These are phyloP conservation scores for Astrocystis sublimbata DNA, from an alignment of 495 filamentous ascomycete genomes.

Conservation along the genomic window DNA sequence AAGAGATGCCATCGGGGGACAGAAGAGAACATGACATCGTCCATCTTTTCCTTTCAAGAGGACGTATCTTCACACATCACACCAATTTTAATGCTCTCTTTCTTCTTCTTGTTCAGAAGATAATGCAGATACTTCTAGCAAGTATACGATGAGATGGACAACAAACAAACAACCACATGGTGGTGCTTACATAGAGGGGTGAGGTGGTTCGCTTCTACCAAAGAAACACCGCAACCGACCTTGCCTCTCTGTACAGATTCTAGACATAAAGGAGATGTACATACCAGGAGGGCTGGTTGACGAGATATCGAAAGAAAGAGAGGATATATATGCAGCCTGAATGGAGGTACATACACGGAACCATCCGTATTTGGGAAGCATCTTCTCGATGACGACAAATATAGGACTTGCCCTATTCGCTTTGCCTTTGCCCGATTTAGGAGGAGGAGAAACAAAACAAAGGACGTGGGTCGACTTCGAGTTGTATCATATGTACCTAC, in stretches of 20 bases:
- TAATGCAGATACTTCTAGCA: background rate
- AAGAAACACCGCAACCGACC: background rate
- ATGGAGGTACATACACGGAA: background rate
- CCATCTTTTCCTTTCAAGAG: background rate
- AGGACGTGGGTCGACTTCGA: too few species aligned
- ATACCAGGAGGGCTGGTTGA: background rate
- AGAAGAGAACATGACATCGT: background rate
- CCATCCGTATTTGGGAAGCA: background rate
- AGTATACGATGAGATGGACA: background rate
- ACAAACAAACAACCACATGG: background rate
- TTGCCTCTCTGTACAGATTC: slow-evolving; percentile 8
- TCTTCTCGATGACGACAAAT: background rate
- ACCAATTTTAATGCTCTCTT: too few species aligned
- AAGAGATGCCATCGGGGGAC: background rate
- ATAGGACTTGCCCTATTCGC: background rate
- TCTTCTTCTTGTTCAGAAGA: background rate
- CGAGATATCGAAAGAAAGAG: too few species aligned
- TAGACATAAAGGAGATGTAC: slow-evolving; percentile 4
- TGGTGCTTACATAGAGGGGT: background rate
- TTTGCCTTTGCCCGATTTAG: too few species aligned
- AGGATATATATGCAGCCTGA: background rate
- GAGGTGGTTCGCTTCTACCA: background rate
- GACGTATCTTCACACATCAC: too few species aligned
- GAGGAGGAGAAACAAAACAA: too few species aligned
- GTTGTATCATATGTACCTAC: too few species aligned